Evolutionary conservation across 2,329 filamentous ascomycete genomes (phyloP).

Genomic region (Fusarium brachygibbosum): DNA sequence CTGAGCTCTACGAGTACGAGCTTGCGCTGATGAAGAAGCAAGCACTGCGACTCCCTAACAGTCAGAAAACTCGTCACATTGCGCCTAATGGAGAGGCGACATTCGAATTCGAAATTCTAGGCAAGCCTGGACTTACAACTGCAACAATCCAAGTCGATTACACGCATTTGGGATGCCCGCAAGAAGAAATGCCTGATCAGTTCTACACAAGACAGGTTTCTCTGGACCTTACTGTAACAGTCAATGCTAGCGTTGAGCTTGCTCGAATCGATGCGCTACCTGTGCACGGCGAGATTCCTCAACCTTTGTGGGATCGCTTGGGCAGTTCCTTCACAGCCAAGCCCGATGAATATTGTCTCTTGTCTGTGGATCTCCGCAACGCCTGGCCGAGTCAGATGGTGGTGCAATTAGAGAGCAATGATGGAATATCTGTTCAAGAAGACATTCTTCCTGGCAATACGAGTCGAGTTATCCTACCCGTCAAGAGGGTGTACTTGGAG

Average conservation of each 20-base stretch:
- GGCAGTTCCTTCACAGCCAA: constrained; percentile 54
- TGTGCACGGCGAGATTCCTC: constrained; percentile 75
- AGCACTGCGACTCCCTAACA: constrained; percentile 70
- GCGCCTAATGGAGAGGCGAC: constrained; percentile 74
- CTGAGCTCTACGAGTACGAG: constrained; percentile 89
- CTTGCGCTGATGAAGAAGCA: constrained; percentile 81
- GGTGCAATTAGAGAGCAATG: constrained; percentile 70
- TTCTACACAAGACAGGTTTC: constrained; percentile 90
- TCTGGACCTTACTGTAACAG: constrained; percentile 85
- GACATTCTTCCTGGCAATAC: constrained; percentile 76
- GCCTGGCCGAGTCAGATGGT: constrained; percentile 86
- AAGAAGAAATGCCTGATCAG: constrained; percentile 75
- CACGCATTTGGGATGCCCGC: constrained; percentile 79
- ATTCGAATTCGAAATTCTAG: constrained; percentile 87
- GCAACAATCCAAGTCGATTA: constrained; percentile 89
- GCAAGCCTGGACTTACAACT: constrained; percentile 85
- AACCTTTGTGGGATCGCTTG: constrained; percentile 67
- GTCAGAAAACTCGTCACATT: constrained; percentile 71
- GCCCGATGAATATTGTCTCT: constrained; percentile 77
- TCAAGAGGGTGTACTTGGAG: constrained; percentile 81
- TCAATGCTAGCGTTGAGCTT: constrained; percentile 91
- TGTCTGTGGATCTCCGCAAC: constrained; percentile 88
- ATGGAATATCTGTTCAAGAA: constrained; percentile 65
- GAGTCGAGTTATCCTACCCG: constrained; percentile 79
- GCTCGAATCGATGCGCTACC: constrained; percentile 83